Evolutionary conservation across 257 asterid genomes (phyloP), one percentile per base, ranked within the genome.

Genomic region (Prunella vulgaris): DNA sequence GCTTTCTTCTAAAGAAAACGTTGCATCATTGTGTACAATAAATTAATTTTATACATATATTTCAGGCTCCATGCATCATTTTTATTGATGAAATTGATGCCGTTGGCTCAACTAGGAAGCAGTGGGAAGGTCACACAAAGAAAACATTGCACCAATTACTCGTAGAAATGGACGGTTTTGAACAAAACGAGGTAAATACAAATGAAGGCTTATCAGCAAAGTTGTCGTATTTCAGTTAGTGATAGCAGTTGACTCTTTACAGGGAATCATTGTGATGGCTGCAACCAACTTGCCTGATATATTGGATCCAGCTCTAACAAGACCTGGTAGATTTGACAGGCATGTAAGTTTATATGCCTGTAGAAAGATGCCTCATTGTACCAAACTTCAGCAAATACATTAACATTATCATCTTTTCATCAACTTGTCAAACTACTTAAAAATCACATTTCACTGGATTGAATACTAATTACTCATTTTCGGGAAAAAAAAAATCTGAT

Each of bases 151-250:
- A 93, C 78, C 99, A 93, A 42, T 78, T 93, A 66, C 99, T 90
- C 7, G 97, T 93, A 32, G 99, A 93, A 85, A 90, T 93, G 99
- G 97, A 93, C 81, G 99, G 99, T 58, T 93, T 90, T 82, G 97
- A 93, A 79, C 99, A 93, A 78, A 93, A 93, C 77, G 97, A 90
- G 95, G 98, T 93, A 82, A 48, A 2, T 18, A 20, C 56, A 56
- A 60, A 51, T 12, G 53, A 58, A 10, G 49, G 17, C 37, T 40
- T 12, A 12, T 5, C 21, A 62, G 60, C 46, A 54, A 59, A 32
- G 10, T 17, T 68, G 32, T 60, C 71, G 17, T 60, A 18, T 22
- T 57, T 60, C 35, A 14, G 20, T 46, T n/a, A n/a, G 21, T 21
- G 20, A 15, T 64, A 42, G 62, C 28, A 69, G 70, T 25, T 44